Base-by-base conservation (phyloP, 2,329 filamentous ascomycete genomes). In the Phyllosticta citriasiana region DNA sequence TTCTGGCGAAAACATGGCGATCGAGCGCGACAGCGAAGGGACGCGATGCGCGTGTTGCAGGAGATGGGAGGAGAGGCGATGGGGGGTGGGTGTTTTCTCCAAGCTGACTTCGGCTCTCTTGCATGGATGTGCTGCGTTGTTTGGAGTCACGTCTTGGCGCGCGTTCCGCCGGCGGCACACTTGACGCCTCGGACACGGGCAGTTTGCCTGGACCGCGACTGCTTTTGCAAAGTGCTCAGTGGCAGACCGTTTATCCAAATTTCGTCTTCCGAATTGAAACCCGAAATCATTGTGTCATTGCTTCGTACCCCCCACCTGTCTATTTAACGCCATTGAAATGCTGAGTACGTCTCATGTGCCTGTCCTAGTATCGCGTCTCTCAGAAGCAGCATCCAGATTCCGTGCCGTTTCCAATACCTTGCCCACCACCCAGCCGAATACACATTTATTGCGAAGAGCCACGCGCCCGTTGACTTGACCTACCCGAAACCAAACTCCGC, bases 1-100 rank as follows among this genome's bases (percentile, higher is more conserved):
- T 63, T 75, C 73, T 24, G 72, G 70, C 4, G 73, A 76, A 56
- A 75, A 75, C 73, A 76, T 76, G 66, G 25, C 64, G 64, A 33
- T 63, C 65, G 67, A 57, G 25, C 57, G 27, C 51, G 52, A 56
- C 53, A 33, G 35, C 47, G 57, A 64, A 53, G 51, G 61, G 64
- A 60, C 63, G 65, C 70, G 71, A 62, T 62, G 61, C 60, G 57
- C 61, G 61, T 56, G 52, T 52, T 59, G 26, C 7, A 30, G 27
- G 9, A 8, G 30, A 30, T 40, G 26, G 14, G 33, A 40, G 33
- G 33, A 16, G 2, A 16, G 59, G 40, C 26, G 51, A 55, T 47
- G 60, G 54, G 30, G n/a, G 27, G 27, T 53, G 55, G 19, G 53
- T 61, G 60, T 61, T 61, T 61, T 61, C 60, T 61, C 50, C 55